phyloP scores from a whole-genome alignment of 768 basidiomycete genomes.

The Lactifluus volemus region DNA sequence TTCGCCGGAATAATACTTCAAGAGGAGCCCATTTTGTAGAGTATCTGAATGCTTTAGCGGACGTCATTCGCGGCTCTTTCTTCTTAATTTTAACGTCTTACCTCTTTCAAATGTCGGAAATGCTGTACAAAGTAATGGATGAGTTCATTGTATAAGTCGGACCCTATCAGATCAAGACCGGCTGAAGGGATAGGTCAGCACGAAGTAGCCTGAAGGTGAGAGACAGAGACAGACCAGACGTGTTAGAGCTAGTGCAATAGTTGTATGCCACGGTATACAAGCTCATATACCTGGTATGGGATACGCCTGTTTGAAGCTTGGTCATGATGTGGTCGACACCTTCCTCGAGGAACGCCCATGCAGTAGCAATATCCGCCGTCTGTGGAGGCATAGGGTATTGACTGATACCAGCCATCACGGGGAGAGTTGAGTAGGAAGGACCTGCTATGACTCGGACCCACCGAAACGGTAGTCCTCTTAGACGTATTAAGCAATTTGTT shows the following conservation, averaged over 20 bases:
- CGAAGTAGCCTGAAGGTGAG: neutral
- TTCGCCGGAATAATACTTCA: slow-evolving; percentile 85
- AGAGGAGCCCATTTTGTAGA: slow-evolving; percentile 77
- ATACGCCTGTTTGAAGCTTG: slow-evolving; percentile 79
- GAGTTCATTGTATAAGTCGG: slow-evolving; percentile 93
- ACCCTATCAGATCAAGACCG: slow-evolving; percentile 93
- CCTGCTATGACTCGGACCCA: no score
- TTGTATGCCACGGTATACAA: slow-evolving; percentile 94
- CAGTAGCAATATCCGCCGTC: slow-evolving; percentile 64
- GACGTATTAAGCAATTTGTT: no score
- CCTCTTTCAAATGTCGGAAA: slow-evolving; percentile 56
- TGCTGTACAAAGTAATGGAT: slow-evolving; percentile 84
- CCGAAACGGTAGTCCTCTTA: no score
- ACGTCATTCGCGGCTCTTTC: neutral
- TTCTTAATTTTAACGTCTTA: slow-evolving; percentile 32
- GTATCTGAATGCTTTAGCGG: slow-evolving; percentile 57
- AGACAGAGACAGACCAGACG: no score
- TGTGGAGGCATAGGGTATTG: slow-evolving; percentile 47
- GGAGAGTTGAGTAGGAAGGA: no score
- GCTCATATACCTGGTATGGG: slow-evolving; percentile 82
- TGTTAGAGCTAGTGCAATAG: no score
- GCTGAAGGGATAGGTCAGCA: slow-evolving; percentile 33
- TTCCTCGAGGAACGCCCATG: slow-evolving; percentile 83
- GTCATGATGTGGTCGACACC: slow-evolving; percentile 91
- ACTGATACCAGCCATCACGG: neutral